phyloP scores from a whole-genome alignment of 306 rosid genomes.

The Trifolium fragiferum region DNA sequence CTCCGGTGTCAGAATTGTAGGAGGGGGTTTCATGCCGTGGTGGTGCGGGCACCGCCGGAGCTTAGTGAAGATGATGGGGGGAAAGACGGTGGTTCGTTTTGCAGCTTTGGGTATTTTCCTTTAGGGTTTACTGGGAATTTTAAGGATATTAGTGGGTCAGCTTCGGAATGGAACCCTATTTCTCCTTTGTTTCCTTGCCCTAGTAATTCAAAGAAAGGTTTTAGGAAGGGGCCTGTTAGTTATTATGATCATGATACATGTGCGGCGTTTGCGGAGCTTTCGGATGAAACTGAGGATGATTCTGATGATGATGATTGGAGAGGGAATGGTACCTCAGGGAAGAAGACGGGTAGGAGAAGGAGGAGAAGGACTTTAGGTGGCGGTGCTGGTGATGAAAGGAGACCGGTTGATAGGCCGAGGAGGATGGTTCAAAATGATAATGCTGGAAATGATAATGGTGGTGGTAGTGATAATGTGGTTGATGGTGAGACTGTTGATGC shows the following conservation, averaged over 20 bases:
- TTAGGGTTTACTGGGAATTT: conserved; percentile 60
- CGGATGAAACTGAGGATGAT: conserved; percentile 65
- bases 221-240: conserved; percentile 43
- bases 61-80: conserved; percentile 38
- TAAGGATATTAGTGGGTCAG: conserved; percentile 39
- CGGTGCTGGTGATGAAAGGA: conserved; percentile 38
- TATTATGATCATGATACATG: conserved; percentile 54
- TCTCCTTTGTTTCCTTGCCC: conserved; percentile 69
- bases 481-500: conserved; percentile 50
- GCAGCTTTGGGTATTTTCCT: conserved; percentile 82
- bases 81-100: conserved; percentile 46
- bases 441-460: not conserved
- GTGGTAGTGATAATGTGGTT: conserved; percentile 13
- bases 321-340: not conserved
- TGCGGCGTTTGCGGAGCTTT: conserved; percentile 54
- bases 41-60: conserved; percentile 69
- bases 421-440: conserved; percentile 42
- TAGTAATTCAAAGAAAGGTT: not conserved
- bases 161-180: conserved; percentile 70
- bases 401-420: conserved; percentile 46
- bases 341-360: conserved; percentile 34
- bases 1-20: conserved; percentile 81
- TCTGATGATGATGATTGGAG: conserved; percentile 65
- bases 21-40: conserved; percentile 74
- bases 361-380: conserved; percentile 29